phyloP scores from a whole-genome alignment of 306 rosid species.

The Casuarina glauca region DNA sequence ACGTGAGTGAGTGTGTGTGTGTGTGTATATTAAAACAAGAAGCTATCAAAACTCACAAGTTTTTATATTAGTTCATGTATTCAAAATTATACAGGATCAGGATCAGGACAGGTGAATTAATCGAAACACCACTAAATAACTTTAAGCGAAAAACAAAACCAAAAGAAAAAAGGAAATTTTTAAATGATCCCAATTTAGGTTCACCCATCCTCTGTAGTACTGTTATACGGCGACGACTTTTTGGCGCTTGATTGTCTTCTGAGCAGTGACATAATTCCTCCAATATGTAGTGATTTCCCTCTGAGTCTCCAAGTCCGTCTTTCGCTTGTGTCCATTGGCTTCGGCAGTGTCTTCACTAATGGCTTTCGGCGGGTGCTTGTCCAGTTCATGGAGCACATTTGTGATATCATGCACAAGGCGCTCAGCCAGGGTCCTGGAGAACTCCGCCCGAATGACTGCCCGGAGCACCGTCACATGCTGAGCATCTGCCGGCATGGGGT shows the following conservation, averaged over 20 bases:
- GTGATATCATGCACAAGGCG: slow-evolving; percentile 30
- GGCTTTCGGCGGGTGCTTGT: slow-evolving; percentile 12
- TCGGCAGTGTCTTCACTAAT: background rate
- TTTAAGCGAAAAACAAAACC: no score
- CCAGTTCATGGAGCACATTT: slow-evolving; percentile 29
- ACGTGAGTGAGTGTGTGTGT: no score
- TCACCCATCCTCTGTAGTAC: background rate
- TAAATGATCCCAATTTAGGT: no score
- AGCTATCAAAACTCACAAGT: no score
- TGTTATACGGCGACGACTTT: background rate
- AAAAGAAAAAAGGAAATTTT: no score
- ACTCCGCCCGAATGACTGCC: slow-evolving; percentile 34
- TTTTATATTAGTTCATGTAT: no score
- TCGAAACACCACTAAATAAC: no score
- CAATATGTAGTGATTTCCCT: slow-evolving; percentile 23
- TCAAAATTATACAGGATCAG: no score
- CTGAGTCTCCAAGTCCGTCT: slow-evolving; percentile 19
- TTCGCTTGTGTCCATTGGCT: slow-evolving; percentile 4
- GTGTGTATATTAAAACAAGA: no score
- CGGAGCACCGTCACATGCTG: slow-evolving; percentile 31
- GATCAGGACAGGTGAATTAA: no score
- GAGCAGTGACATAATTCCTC: slow-evolving; percentile 20
- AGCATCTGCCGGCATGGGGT: slow-evolving; percentile 37
- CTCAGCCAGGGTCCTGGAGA: slow-evolving; percentile 31
- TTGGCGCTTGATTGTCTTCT: slow-evolving; percentile 10